Evolutionary conservation across 805 yeast species (phyloP).

Genomic region (Sugiyamaella mastotermitis): DNA sequence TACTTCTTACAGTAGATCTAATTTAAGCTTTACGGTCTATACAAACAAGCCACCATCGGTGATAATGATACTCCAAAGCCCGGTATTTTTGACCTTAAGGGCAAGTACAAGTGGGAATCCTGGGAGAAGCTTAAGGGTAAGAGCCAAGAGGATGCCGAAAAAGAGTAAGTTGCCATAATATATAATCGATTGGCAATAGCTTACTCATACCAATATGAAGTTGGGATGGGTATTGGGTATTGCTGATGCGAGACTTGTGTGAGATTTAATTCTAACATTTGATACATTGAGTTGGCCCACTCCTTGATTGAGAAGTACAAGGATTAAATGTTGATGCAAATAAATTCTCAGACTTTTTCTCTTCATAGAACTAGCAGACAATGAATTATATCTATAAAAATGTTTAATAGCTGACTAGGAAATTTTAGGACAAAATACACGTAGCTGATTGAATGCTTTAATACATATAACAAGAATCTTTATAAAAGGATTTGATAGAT

Average conservation of each 20-base stretch:
- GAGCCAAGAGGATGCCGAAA: conserved; percentile 85
- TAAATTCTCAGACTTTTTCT: no score
- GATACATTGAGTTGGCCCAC: conserved; percentile 32
- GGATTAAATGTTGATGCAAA: background rate
- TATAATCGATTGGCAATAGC: background rate
- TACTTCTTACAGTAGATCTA: background rate
- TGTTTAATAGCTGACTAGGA: no score
- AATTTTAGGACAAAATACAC: no score
- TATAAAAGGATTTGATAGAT: no score
- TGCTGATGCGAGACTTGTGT: background rate
- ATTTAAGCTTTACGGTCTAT: conserved; percentile 68
- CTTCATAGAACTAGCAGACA: no score
- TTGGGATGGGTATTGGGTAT: background rate
- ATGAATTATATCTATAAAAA: no score
- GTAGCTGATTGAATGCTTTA: no score
- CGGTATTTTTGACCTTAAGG: conserved; percentile 86
- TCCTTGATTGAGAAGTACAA: conserved; percentile 18
- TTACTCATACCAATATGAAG: background rate
- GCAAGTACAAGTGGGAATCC: conserved; percentile 96
- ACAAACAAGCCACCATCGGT: conserved; percentile 96
- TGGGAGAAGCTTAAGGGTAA: conserved; percentile 88
- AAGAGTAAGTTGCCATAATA: conserved; percentile 47
- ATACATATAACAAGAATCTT: no score
- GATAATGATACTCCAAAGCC: conserved; percentile 87
- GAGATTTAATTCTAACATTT: conserved; percentile 2